Conservation (phyloP, 2,329 filamentous ascomycete species). For the Phoma sp. region DNA sequence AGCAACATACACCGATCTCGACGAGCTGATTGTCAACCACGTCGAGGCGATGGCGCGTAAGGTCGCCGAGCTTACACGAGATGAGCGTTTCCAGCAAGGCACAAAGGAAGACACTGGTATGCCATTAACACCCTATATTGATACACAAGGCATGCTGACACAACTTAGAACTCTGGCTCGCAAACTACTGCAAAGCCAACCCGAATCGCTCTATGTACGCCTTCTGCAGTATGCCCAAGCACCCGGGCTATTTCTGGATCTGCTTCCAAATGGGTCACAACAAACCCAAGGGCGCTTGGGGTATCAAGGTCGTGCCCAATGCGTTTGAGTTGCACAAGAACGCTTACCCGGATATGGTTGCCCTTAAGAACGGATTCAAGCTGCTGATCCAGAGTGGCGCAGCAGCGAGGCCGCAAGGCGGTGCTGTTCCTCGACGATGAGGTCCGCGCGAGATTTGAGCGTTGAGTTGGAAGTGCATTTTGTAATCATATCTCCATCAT, state of each 20-base stretch:
- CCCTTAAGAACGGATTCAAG: slow-evolving; percentile 97
- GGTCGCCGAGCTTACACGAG: slow-evolving; percentile 92
- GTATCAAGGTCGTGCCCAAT: slow-evolving; percentile 88
- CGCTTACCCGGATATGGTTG: slow-evolving; percentile 92
- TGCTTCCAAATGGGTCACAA: slow-evolving; percentile 91
- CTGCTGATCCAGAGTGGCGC: slow-evolving; percentile 63
- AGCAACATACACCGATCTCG: slow-evolving; percentile 92
- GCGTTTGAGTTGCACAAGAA: slow-evolving; percentile 90
- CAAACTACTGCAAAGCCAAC: slow-evolving; percentile 94
- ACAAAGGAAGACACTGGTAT: slow-evolving; percentile 84
- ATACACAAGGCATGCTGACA: slow-evolving; percentile 21
- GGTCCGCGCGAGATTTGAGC: not conserved
- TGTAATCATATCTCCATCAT: slow-evolving; percentile 12
- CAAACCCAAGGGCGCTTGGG: slow-evolving; percentile 77
- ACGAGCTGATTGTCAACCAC: slow-evolving; percentile 96
- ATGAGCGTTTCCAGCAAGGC: slow-evolving; percentile 90
- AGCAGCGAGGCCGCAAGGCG: slow-evolving; percentile 5
- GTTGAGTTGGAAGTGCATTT: slow-evolving; percentile 1
- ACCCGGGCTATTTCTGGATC: slow-evolving; percentile 92
- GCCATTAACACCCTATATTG: slow-evolving; percentile 43
- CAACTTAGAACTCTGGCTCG: slow-evolving; percentile 84
- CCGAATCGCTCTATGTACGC: slow-evolving; percentile 91
- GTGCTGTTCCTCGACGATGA: slow-evolving; percentile 6
- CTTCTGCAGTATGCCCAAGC: slow-evolving; percentile 91
- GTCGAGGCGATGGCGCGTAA: slow-evolving; percentile 98